phyloP scores from a whole-genome alignment of 1,284 basidiomycete species.

The Dichomitus squalens region DNA sequence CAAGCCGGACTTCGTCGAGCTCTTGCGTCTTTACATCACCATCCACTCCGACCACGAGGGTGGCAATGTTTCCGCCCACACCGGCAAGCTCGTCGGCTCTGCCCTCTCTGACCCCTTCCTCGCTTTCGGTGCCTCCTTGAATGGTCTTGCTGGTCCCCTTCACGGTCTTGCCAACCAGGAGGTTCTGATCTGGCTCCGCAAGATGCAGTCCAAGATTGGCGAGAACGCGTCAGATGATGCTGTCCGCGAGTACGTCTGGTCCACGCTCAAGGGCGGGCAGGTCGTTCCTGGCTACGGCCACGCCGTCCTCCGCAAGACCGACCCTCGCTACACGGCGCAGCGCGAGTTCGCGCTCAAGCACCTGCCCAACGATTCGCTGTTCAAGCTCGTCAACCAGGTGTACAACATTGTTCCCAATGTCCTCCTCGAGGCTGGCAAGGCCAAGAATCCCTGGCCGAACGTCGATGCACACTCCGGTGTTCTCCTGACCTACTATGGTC shows the following conservation, averaged over 20 bases:
- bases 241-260: constrained; percentile 93
- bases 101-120: constrained; percentile 99
- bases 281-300: constrained; percentile 97
- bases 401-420: constrained; percentile 94
- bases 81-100: constrained; percentile 95
- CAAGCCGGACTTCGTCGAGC: constrained; percentile 89
- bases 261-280: constrained; percentile 87
- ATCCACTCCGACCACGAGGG: constrained; percentile 99
- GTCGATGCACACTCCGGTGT: constrained; percentile 98
- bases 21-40: constrained; percentile 95
- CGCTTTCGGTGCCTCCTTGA: constrained; percentile 90
- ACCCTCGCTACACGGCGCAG: constrained; percentile 96
- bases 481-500: constrained; percentile 88
- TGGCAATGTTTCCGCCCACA: constrained; percentile 98
- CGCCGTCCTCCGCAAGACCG: constrained; percentile 95
- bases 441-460: constrained; percentile 94
- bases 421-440: constrained; percentile 92
- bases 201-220: constrained; percentile 88
- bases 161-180: constrained; percentile 98
- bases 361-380: constrained; percentile 84
- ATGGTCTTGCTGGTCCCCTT: constrained; percentile 96
- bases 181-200: constrained; percentile 87
- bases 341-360: constrained; percentile 93
- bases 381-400: constrained; percentile 92
- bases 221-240: constrained; percentile 81